phyloP scores from a whole-genome alignment of 202 grass and related monocot species.

The Eragrostis tef region DNA sequence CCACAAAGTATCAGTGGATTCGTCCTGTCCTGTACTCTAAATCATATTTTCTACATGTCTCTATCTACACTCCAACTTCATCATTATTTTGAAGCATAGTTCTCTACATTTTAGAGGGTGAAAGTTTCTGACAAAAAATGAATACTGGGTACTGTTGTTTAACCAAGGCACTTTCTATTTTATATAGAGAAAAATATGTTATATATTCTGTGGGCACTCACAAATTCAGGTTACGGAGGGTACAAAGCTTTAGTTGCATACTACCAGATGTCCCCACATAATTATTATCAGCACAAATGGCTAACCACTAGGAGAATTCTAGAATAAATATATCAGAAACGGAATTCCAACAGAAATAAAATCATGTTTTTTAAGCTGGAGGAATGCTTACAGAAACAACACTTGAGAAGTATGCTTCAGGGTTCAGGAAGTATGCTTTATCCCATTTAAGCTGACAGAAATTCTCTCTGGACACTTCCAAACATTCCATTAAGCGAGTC shows the following conservation, averaged over 20 bases:
- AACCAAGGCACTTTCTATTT: background rate
- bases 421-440: slow-evolving; percentile 32
- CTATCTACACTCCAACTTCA: background rate
- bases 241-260: background rate
- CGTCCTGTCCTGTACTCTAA: too few species aligned
- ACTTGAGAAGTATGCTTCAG: slow-evolving; percentile 26
- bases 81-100: too few species aligned
- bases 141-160: background rate
- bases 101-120: too few species aligned
- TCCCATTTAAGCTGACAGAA: slow-evolving; percentile 22
- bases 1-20: too few species aligned
- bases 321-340: background rate
- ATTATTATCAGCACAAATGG: background rate
- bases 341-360: background rate
- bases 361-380: background rate
- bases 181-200: background rate
- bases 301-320: background rate
- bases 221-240: background rate
- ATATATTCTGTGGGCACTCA: background rate
- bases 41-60: background rate
- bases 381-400: slow-evolving; percentile 27
- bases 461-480: background rate
- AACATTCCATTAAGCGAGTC: slow-evolving; percentile 32
- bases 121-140: background rate
- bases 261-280: background rate